phyloP scores from a whole-genome alignment of 2,329 filamentous ascomycete genomes.

The Ophiobolus disseminans region DNA sequence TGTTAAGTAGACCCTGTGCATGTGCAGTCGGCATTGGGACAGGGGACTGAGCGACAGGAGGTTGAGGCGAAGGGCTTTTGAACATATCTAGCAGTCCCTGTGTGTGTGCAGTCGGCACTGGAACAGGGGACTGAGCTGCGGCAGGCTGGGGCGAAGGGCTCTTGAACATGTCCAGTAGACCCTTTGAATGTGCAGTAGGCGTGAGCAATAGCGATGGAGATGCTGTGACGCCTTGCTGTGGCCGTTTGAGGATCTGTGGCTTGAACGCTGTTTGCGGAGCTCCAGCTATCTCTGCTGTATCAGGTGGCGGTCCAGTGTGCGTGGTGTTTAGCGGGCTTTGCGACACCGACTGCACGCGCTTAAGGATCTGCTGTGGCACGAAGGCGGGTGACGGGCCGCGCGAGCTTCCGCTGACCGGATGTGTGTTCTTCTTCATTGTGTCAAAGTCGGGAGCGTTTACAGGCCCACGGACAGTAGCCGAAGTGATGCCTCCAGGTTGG shows the following conservation, averaged over 20 bases:
- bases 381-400: constrained; percentile 43
- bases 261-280: constrained; percentile 35
- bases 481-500: constrained; percentile 39
- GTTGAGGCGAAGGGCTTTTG: constrained; percentile 23
- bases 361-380: constrained; percentile 37
- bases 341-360: constrained; percentile 21
- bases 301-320: constrained; percentile 6
- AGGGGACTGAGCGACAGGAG: constrained; percentile 13
- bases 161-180: constrained; percentile 25
- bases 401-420: constrained; percentile 29
- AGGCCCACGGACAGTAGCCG: constrained; percentile 52
- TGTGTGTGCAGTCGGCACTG: constrained; percentile 22
- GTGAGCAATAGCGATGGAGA: constrained; percentile 7
- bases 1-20: constrained; percentile 14
- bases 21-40: constrained; percentile 8
- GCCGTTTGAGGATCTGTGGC: constrained; percentile 46
- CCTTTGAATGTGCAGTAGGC: constrained; percentile 11
- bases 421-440: constrained; percentile 44
- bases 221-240: constrained; percentile 36
- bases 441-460: constrained; percentile 53
- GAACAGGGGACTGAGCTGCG: neutral
- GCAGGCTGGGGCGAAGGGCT: too few relatives aligned
- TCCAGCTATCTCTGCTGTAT: constrained; percentile 8
- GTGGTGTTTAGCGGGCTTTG: constrained; percentile 10
- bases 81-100: constrained; percentile 31